Evolutionary conservation across 179 eudicot species (phyloP), one percentile per base, ranked within the genome.

Genomic region (Spergularia azorica): DNA sequence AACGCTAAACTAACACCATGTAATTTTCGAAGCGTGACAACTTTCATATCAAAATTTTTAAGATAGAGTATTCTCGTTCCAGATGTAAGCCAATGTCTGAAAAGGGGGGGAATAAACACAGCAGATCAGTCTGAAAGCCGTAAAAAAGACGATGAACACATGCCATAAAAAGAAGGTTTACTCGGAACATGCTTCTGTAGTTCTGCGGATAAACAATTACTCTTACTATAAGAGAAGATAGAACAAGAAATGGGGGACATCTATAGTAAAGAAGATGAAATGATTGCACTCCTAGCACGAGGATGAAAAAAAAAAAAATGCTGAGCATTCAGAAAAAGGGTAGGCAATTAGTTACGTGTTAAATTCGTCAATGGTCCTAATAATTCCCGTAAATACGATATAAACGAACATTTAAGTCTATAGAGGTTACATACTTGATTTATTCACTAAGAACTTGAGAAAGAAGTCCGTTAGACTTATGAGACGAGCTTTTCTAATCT

Each of bases 231-330:
- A 15, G 57, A 64, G 32, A 26, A 26, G 32, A 26, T 26, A 26
- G 32, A 26, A 26, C 32, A 26, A 26, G 32, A 26, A 26, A 26
- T 26, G 32, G 32, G 57, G 54, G 55, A 55, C 48, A 55, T 10
- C 41, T 38, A 32, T 46, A 75, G 46, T 39, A 39, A 12, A 63
- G 68, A n/a, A 52, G 63, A 52, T 71, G 77, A 66, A 81, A 76
- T 81, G 63, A 81, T 76, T 71, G 73, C 70, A 5, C 41, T 36
- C 18, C 48, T 36, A 71, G 80, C 83, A 80, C 74, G 83, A 64
- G 77, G 65, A 76, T 52, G 73, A 17, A 68, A 18, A 7, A 56
- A 55, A 38, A 51, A 18, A 74, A 50, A 74, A 41, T 26, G 32
- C 51, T 20, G 71, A 39, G 39, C 17, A n/a, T 26, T 50, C 21